Evolutionary conservation across 2,329 filamentous ascomycete species (phyloP), one percentile per base, ranked within the genome.

Genomic region (Metarhizium rileyi): DNA sequence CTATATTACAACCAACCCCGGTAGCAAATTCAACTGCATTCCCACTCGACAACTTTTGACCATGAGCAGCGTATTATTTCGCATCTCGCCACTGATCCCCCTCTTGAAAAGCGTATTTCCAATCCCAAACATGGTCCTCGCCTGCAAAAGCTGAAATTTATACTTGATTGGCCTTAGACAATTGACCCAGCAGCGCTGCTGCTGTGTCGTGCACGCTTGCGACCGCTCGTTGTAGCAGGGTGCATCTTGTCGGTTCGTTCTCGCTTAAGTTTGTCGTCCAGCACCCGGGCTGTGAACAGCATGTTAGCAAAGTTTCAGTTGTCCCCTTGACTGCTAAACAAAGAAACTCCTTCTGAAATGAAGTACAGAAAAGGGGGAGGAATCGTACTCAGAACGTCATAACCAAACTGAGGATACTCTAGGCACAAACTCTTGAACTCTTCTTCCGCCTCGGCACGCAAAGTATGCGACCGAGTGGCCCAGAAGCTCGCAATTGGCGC

Each of bases 381-480:
- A 22, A 48, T 71, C 76, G 57, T 73, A 88, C 81, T 90, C 52
- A 96, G 79, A 50, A 97, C 87, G 66, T 96, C 90, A 71, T 90
- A 96, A 62, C 86, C 86, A 64, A 96, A 96, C 63, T 94, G 86
- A 18, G 90, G 90, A 64, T 84, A 90, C 69, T 95, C 87, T 64
- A 95, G 71, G 70, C 90, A 95, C 68, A 95, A 80, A 43, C 77
- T 67, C 65, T 84, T 82, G 78, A 95, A 95, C 69, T 94, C 87
- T 6, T 80, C 77, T 67, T 94, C 88, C 35, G 90, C 88, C 68
- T 95, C 88, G 67, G 90, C 78, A 18, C 90, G 84, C 55, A 95
- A 72, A 12, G 87, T 83, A 70, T 93, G 89, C 52, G 80, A 84
- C 53, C 87, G 77, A 44, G 80, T 84, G 5, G 89, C 89, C 90